Conservation (phyloP, 768 basidiomycete genomes). For the Lentinula edodes region DNA sequence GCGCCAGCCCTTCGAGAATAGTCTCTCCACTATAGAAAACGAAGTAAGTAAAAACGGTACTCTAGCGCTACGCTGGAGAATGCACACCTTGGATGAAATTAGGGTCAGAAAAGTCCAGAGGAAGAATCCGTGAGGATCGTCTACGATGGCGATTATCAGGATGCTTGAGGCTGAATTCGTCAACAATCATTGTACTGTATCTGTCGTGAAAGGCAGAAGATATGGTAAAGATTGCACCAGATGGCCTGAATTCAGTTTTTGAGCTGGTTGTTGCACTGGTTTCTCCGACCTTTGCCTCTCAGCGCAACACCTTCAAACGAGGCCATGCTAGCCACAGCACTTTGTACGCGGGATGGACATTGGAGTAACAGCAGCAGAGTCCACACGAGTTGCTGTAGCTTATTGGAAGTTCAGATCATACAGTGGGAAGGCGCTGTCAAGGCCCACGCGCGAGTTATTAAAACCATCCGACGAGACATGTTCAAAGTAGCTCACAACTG, state of each 20-base stretch:
- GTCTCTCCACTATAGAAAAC: slow-evolving; percentile 35
- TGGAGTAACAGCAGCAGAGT: background rate
- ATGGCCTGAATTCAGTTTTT: background rate
- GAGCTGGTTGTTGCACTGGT: background rate
- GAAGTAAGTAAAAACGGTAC: background rate
- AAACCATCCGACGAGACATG: too few species aligned
- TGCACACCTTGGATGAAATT: slow-evolving; percentile 36
- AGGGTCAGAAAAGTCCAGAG: slow-evolving; percentile 28
- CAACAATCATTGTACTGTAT: slow-evolving; percentile 10
- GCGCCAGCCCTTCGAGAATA: slow-evolving; percentile 50
- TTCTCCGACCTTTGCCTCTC: background rate
- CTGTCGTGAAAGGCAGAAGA: background rate
- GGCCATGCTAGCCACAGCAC: slow-evolving; percentile 15
- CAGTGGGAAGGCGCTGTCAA: too few species aligned
- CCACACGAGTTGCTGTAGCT: too few species aligned
- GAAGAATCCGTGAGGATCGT: slow-evolving; percentile 34
- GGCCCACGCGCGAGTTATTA: too few species aligned
- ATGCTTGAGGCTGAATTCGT: slow-evolving; percentile 40
- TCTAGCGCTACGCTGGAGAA: background rate
- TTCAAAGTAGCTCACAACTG: too few species aligned
- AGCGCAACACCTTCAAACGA: background rate
- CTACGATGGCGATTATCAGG: slow-evolving; percentile 33
- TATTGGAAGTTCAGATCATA: too few species aligned
- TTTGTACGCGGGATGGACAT: background rate
- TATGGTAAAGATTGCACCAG: background rate